Conservation (phyloP, 2,329 filamentous ascomycete genomes). For the Calycina herbarum region DNA sequence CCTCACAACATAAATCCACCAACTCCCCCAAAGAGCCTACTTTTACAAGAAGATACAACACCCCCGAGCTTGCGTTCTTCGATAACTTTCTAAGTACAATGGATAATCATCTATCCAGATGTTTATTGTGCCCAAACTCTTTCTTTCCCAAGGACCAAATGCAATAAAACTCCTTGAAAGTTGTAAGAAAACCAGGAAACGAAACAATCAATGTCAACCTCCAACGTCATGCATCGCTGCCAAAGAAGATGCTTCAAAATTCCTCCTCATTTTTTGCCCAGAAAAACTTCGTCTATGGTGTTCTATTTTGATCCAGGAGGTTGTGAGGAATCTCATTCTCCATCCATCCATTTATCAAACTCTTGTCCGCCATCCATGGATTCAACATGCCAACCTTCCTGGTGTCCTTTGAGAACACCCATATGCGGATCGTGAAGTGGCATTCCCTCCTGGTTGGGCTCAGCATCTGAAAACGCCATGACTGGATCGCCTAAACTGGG, state of each 20-base stretch:
- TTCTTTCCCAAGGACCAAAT: background rate
- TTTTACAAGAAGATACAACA: background rate
- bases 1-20: background rate
- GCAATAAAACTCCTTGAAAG: background rate
- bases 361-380: constrained; percentile 34
- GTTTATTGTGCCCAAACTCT: background rate
- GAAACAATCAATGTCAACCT: constrained; percentile 11
- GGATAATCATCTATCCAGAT: background rate
- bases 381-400: constrained; percentile 38
- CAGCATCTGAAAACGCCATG: constrained; percentile 30
- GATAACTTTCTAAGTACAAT: constrained; percentile 19
- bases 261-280: background rate
- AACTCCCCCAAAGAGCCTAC: background rate
- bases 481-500: constrained; percentile 21
- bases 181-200: background rate
- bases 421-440: constrained; percentile 35
- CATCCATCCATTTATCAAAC: constrained; percentile 38
- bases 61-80: constrained; percentile 1
- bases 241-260: constrained; percentile 11
- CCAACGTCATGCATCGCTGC: constrained; percentile 22
- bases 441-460: constrained; percentile 24
- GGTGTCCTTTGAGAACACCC: constrained; percentile 32
- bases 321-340: constrained; percentile 13
- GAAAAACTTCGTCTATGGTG: background rate
- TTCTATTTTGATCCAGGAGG: too few relatives aligned